Evolutionary conservation across 441 rosid species (phyloP).

Genomic region (Hura crepitans): DNA sequence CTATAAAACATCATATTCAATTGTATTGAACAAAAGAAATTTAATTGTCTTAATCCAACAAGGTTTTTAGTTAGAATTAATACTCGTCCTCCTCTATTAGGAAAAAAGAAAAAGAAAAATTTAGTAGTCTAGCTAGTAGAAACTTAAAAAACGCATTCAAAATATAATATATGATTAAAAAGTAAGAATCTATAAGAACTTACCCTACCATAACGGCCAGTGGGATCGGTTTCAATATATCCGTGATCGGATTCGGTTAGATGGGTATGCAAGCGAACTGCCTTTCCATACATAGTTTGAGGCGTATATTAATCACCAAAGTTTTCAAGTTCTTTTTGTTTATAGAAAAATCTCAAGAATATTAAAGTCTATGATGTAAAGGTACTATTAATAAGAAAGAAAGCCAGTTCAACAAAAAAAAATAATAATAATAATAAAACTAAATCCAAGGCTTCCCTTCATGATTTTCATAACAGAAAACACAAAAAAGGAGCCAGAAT

Average conservation of each 20-base stretch:
- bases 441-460: slow-evolving; percentile 40
- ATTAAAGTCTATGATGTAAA: background rate
- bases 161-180: no score
- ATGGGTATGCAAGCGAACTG: slow-evolving; percentile 19
- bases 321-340: background rate
- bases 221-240: slow-evolving; percentile 71
- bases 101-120: no score
- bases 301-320: background rate
- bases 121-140: no score
- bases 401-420: background rate
- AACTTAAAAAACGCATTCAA: background rate
- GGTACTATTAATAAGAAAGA: background rate
- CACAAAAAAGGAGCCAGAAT: slow-evolving; percentile 36
- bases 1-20: background rate
- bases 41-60: no score
- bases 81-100: no score
- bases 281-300: slow-evolving; percentile 32
- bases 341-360: background rate
- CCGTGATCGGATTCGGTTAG: slow-evolving; percentile 24
- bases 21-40: background rate
- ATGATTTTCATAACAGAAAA: slow-evolving; percentile 43
- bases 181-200: slow-evolving; percentile 27
- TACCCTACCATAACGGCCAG: slow-evolving; percentile 79
- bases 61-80: no score
- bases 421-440: background rate